Conservation (phyloP, 495 filamentous ascomycete genomes). For the Tuber aestivum region DNA sequence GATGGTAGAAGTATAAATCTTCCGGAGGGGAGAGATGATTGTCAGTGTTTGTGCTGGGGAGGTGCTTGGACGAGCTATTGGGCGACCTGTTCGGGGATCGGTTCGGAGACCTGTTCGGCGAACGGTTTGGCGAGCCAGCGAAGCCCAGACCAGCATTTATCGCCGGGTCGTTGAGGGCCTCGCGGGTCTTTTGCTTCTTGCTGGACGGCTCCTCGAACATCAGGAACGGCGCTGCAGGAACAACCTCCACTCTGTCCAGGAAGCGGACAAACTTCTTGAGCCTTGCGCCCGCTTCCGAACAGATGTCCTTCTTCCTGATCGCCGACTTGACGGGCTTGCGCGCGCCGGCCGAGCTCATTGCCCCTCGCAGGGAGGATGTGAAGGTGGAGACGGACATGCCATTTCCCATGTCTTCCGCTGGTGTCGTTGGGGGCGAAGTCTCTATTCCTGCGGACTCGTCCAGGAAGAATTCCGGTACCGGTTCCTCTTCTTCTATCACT, state of each 20-base stretch:
- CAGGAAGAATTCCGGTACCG: slow-evolving; percentile 32
- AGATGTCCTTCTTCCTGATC: slow-evolving; percentile 11
- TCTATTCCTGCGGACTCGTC: slow-evolving; percentile 38
- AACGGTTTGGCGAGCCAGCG: slow-evolving; percentile 38
- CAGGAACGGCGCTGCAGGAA: slow-evolving; percentile 25
- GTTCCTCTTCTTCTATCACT: slow-evolving; percentile 34
- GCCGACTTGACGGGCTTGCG: slow-evolving; percentile 27
- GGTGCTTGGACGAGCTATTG: slow-evolving; percentile 29
- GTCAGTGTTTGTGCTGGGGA: slow-evolving; percentile 24
- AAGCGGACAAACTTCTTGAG: slow-evolving; percentile 42
- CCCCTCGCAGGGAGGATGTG: slow-evolving; percentile 20
- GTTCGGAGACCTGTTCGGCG: slow-evolving; percentile 29
- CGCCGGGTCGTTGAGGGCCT: slow-evolving; percentile 24
- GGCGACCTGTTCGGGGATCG: slow-evolving; percentile 30
- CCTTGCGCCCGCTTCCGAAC: slow-evolving; percentile 20
- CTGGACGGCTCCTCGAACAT: slow-evolving; percentile 11
- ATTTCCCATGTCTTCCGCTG: slow-evolving; percentile 29
- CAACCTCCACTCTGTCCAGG: slow-evolving; percentile 39
- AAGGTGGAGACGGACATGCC: slow-evolving; percentile 29
- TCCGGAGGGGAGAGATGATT: slow-evolving; percentile 35
- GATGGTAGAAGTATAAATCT: slow-evolving; percentile 32
- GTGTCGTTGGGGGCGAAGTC: slow-evolving; percentile 20
- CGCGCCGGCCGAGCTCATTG: slow-evolving; percentile 9
- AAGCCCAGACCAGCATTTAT: slow-evolving; percentile 37
- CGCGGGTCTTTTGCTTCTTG: slow-evolving; percentile 38